Base-by-base conservation (phyloP, 257 asterid genomes). In the Solanum gandarillasii region DNA sequence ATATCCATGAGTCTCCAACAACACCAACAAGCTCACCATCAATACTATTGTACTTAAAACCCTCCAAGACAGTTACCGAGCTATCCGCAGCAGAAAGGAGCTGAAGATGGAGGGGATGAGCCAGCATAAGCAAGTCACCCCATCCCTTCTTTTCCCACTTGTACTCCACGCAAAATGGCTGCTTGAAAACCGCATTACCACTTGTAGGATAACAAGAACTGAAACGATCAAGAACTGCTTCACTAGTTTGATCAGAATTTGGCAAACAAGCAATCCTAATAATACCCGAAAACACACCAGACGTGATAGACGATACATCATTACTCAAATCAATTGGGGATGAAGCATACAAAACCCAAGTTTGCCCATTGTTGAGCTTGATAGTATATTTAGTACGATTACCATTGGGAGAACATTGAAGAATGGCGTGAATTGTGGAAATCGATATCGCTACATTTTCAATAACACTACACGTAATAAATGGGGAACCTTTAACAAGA, bases 11-110 rank as follows among this genome's bases (percentile, higher is more conserved):
- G 90, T 95, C 95, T 39, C 98, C 99, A 84, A 94, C 96, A 79
- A 97, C 98, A 39, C 98, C 99, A 25, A 97, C 96, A 71, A 97
- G 98, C 65, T 94, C 98, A 8, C 98, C 99, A 92, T 97, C 99
- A 76, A 97, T 91, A 67, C 98, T 92, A 8, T 89, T 76, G 84
- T 94, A 97, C 92, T 93, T 95, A 83, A 97, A 93, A 73, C 92
- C 93, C 85, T 95, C 93, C 87, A 97, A 83, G 18, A 94, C 90
- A 32, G 95, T 90, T 5, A 94, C 83, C 0, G 94, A 91, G 71
- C 86, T 43, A 87, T 91, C 96, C 14, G 82, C 14, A 39, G 88
- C 89, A 0, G 95, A 92, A 85, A 97, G 94, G 87, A 95, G 98
- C 88, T 70, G 84, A 29, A 92, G 94, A 90, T 97, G 99, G 55